Evolutionary conservation across 2,329 filamentous ascomycete genomes (phyloP), one percentile per base, ranked within the genome.

Genomic region (Sporothrix dimorphospora): DNA sequence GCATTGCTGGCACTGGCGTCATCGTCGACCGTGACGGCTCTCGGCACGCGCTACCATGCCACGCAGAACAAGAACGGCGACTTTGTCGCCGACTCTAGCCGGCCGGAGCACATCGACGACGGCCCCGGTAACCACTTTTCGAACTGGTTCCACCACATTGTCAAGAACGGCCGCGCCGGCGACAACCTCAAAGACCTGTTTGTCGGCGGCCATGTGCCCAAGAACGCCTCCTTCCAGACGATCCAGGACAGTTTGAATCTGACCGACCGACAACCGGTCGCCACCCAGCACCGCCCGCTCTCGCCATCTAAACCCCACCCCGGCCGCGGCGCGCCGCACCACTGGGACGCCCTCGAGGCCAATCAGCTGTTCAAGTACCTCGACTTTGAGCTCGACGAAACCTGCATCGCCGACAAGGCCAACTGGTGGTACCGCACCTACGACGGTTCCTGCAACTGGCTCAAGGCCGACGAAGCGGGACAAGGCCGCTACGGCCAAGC

Each of bases 391-490:
- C 71, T 72, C 47, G 71, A 72, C 49, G 47, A 51, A 38, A 34
- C 38, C 3, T 72, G 71, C 67, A 59, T 59, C 38, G n/a, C 47
- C 11, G 67, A 72, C 67, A 70, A 66, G 59, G 57, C 57, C 47
- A 55, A 55, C 67, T 70, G 73, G 73, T 74, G 73, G 73, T 74
- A 74, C 53, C 73, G 73, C 49, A 74, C 70, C 4, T 73, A 73
- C 53, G 73, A 74, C 47, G 73, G 73, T 19, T 71, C 73, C 14
- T 74, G 73, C 70, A 74, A 74, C 68, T 74, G 73, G 73, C 65
- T 74, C 66, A 74, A 74, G 70, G 49, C 57, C 40, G 70, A 47
- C 45, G 73, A 74, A 61, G 63, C 70, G 7, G 59, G 24, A 1
- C 55, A 72, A 51, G 73, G 73, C 67, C 51, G 67, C 49, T 70